These are phyloP conservation scores for Collybiopsis luxurians DNA, from an alignment of 768 basidiomycete genomes.

Conservation along the genomic window DNA sequence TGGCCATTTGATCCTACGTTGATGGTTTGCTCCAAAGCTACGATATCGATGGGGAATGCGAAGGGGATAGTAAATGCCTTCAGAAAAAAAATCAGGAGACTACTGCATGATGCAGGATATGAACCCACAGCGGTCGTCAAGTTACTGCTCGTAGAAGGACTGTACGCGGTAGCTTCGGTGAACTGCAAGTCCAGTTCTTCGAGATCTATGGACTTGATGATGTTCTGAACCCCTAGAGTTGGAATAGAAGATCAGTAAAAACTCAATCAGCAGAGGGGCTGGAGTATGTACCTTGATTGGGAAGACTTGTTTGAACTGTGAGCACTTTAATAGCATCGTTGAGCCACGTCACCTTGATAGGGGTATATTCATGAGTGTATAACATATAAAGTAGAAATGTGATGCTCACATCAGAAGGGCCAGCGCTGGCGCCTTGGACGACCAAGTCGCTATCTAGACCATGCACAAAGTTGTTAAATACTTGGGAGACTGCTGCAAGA, in stretches of 20 bases:
- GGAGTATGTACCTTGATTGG: conserved; percentile 46
- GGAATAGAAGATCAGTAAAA: no score
- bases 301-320: conserved; percentile 54
- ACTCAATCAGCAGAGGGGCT: no score
- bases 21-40: conserved; percentile 57
- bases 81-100: no score
- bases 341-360: conserved; percentile 61
- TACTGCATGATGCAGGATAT: background rate
- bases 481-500: conserved; percentile 53
- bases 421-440: conserved; percentile 59
- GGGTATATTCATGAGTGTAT: conserved; percentile 7
- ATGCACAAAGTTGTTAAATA: conserved; percentile 74
- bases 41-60: conserved; percentile 66
- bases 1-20: conserved; percentile 48
- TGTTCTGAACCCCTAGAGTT: conserved; percentile 37
- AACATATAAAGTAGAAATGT: background rate
- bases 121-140: conserved; percentile 45
- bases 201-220: conserved; percentile 64
- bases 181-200: conserved; percentile 61
- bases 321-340: conserved; percentile 69
- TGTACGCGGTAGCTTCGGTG: conserved; percentile 52
- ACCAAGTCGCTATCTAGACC: conserved; percentile 58
- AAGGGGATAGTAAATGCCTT: conserved; percentile 64
- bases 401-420: conserved; percentile 47
- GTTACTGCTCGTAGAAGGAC: conserved; percentile 55